Conservation (phyloP, 768 basidiomycete genomes). For the Phlebiopsis flavidoalba region DNA sequence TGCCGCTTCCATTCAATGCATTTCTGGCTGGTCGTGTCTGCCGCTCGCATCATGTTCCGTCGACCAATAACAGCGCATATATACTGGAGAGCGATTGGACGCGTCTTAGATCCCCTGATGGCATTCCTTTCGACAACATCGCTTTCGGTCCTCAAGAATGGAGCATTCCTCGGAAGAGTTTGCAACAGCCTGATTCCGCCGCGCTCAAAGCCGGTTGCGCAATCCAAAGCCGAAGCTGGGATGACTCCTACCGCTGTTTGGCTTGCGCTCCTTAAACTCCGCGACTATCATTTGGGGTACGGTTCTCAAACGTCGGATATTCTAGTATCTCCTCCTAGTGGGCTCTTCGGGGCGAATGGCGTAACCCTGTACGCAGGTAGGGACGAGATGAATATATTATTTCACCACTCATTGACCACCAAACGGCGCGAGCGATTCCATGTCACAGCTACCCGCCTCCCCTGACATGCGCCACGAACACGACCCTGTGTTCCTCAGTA, state of each 20-base stretch:
- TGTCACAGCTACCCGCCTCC: constrained; percentile 21
- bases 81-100: constrained; percentile 43
- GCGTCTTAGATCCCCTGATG: constrained; percentile 44
- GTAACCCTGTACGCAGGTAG: constrained; percentile 51
- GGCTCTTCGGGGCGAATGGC: constrained; percentile 42
- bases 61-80: constrained; percentile 55
- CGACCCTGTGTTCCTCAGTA: constrained; percentile 40
- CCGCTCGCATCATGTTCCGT: constrained; percentile 62
- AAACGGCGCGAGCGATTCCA: constrained; percentile 51
- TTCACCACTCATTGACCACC: constrained; percentile 61
- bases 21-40: too few species aligned
- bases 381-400: constrained; percentile 60
- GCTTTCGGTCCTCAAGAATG: constrained; percentile 37
- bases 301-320: constrained; percentile 60
- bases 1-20: too few species aligned
- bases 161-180: constrained; percentile 40
- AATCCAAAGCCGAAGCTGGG: constrained; percentile 38
- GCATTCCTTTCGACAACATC: constrained; percentile 42
- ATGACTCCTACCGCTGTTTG: constrained; percentile 50
- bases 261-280: constrained; percentile 45
- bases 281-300: constrained; percentile 56
- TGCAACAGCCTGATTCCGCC: constrained; percentile 28
- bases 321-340: constrained; percentile 42
- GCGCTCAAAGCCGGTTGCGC: constrained; percentile 29
- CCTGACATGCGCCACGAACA: constrained; percentile 32